These are phyloP conservation scores for Lathyrus oleraceus DNA, from an alignment of 306 rosid species.

Conservation along the genomic window DNA sequence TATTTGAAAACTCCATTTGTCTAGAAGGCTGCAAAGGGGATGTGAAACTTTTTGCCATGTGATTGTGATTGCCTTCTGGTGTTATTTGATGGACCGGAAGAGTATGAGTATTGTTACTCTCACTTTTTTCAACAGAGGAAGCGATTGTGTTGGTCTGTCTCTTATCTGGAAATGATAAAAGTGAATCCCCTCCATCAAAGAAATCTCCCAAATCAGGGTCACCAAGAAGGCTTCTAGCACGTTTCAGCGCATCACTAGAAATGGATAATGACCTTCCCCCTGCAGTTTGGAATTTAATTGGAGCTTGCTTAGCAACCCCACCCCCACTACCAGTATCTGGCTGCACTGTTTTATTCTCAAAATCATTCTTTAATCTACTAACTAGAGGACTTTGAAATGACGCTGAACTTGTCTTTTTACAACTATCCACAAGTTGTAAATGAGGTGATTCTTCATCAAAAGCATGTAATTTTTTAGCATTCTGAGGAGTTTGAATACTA, in stretches of 20 bases:
- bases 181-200: constrained; percentile 49
- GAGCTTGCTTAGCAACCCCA: constrained; percentile 39
- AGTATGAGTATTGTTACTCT: constrained; percentile 40
- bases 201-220: constrained; percentile 78
- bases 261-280: constrained; percentile 87
- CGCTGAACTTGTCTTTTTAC: constrained; percentile 17
- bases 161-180: constrained; percentile 41
- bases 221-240: constrained; percentile 86
- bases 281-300: constrained; percentile 76
- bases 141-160: not conserved
- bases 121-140: constrained; percentile 35
- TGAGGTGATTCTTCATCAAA: constrained; percentile 3
- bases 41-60: constrained; percentile 35
- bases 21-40: constrained; percentile 49
- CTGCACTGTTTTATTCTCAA: constrained; percentile 30
- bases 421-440: constrained; percentile 20
- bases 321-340: constrained; percentile 28
- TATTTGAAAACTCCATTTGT: constrained; percentile 42
- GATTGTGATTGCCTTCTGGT: not conserved
- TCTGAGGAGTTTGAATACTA: constrained; percentile 39
- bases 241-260: constrained; percentile 72
- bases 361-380: constrained; percentile 38
- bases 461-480: not conserved
- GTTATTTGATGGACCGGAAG: constrained; percentile 38
- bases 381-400: constrained; percentile 38